phyloP scores from a whole-genome alignment of 352 stramenopile genomes.

The Phytopythium delawarense region DNA sequence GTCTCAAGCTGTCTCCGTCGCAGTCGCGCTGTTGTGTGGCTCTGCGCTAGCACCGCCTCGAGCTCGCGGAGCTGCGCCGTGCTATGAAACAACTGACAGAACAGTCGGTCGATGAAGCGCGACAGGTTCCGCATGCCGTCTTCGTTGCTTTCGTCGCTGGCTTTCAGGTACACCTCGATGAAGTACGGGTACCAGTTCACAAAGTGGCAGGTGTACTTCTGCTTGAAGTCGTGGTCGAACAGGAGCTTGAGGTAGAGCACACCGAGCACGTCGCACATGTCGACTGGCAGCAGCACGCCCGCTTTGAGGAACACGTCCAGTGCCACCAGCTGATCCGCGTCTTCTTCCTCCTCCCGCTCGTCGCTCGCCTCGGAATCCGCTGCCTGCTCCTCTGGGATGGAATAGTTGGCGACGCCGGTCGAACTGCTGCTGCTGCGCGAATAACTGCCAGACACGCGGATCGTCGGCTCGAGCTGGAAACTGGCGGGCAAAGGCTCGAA shows the following conservation, averaged over 20 bases:
- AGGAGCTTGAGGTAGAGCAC: slow-evolving; percentile 80
- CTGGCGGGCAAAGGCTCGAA: slow-evolving; percentile 52
- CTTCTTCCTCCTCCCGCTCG: slow-evolving; percentile 12
- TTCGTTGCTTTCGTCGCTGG: slow-evolving; percentile 69
- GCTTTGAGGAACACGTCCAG: slow-evolving; percentile 74
- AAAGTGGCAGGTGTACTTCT: slow-evolving; percentile 79
- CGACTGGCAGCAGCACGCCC: slow-evolving; percentile 61
- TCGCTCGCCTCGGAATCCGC: slow-evolving; percentile 3
- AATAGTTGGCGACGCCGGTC: background rate
- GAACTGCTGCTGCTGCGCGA: background rate
- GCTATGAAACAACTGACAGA: slow-evolving; percentile 85
- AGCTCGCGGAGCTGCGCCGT: slow-evolving; percentile 69
- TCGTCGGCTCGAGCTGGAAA: slow-evolving; percentile 30
- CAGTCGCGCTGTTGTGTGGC: background rate
- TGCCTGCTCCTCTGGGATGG: background rate
- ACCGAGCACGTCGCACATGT: slow-evolving; percentile 70
- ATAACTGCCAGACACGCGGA: background rate
- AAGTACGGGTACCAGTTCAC: slow-evolving; percentile 80
- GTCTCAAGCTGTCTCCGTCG: background rate
- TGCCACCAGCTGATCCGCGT: slow-evolving; percentile 25
- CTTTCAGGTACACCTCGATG: slow-evolving; percentile 61
- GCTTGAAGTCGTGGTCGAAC: slow-evolving; percentile 79
- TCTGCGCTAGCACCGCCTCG: slow-evolving; percentile 35
- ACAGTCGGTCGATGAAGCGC: slow-evolving; percentile 78
- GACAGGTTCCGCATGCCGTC: slow-evolving; percentile 73